These are phyloP conservation scores for Piloderma croceum DNA, from an alignment of 768 basidiomycete genomes.

Conservation along the genomic window DNA sequence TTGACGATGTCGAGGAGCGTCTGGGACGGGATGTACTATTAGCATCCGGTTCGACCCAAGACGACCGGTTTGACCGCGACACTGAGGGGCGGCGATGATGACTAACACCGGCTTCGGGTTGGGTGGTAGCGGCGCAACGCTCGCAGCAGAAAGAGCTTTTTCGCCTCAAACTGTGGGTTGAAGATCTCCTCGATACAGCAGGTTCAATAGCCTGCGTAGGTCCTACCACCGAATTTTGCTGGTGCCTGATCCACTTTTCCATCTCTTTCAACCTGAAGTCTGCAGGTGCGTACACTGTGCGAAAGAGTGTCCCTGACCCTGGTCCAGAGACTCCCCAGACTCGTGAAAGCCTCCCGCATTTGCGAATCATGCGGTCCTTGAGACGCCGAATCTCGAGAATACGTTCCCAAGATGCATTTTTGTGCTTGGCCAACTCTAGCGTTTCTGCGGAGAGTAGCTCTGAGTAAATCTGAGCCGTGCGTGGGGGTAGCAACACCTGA, in stretches of 20 bases:
- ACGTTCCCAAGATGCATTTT: conserved; percentile 56
- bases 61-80: neutral
- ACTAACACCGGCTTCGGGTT: conserved; percentile 3
- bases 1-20: neutral
- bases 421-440: conserved; percentile 54
- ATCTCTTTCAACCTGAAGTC: conserved; percentile 76
- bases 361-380: conserved; percentile 80
- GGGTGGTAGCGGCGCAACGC: conserved; percentile 1
- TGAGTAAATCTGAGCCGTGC: conserved; percentile 59
- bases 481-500: conserved; percentile 65
- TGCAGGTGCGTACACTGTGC: conserved; percentile 59
- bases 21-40: neutral
- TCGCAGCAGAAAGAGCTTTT: conserved; percentile 6
- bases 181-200: conserved; percentile 14
- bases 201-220: too few relatives aligned
- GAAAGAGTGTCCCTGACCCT: conserved; percentile 43
- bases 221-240: conserved; percentile 38
- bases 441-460: conserved; percentile 60
- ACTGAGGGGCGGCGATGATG: neutral
- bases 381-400: conserved; percentile 70
- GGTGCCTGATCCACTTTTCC: conserved; percentile 68
- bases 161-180: neutral
- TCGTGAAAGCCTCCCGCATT: conserved; percentile 61
- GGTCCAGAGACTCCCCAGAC: conserved; percentile 34
- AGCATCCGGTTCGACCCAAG: neutral